These are phyloP conservation scores for Nicotiana sylvestris DNA, from an alignment of 257 asterid genomes.

Conservation along the genomic window DNA sequence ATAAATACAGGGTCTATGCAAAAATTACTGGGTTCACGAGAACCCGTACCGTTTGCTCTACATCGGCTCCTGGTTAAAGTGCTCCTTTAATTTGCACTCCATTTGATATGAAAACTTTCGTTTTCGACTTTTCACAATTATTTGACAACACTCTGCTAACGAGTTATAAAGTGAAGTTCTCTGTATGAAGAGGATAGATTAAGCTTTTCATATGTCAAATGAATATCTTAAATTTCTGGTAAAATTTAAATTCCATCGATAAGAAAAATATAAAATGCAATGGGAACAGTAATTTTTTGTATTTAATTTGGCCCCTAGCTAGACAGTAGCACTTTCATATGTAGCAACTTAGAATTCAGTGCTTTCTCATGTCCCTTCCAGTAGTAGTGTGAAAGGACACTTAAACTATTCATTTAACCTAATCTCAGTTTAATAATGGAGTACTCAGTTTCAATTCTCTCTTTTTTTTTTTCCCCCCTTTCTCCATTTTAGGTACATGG, in stretches of 20 bases:
- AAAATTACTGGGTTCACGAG: too few species aligned
- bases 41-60: too few species aligned
- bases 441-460: background rate
- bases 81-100: too few species aligned
- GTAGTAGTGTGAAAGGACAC: background rate
- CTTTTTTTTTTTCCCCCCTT: background rate
- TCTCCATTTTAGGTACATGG: background rate
- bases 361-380: constrained; percentile 1
- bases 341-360: constrained; percentile 8
- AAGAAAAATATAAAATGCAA: background rate
- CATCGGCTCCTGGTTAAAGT: too few species aligned
- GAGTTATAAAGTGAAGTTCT: background rate
- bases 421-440: background rate
- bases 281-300: background rate
- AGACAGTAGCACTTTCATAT: background rate
- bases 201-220: background rate
- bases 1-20: too few species aligned
- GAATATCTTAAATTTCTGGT: too few species aligned
- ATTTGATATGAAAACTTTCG: too few species aligned
- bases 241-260: background rate
- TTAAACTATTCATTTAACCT: background rate
- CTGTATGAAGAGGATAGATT: background rate
- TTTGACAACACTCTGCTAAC: too few species aligned
- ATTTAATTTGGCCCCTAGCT: constrained; percentile 30
- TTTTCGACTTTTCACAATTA: too few species aligned